Conservation (phyloP, 2,329 filamentous ascomycete genomes). For the Cryphonectria carpinicola region DNA sequence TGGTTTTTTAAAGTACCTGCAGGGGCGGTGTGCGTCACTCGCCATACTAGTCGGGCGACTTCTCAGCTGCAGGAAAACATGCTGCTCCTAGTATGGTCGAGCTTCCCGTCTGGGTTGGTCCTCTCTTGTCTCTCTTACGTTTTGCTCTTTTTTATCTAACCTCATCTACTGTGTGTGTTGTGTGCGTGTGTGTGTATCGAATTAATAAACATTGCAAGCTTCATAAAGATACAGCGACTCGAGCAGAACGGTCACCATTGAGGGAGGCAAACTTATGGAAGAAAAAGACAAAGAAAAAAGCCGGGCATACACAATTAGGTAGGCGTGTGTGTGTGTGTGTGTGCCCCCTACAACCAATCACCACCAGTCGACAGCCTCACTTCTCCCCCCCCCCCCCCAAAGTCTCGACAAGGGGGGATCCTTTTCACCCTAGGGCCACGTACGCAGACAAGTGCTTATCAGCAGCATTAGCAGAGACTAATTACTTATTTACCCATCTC, state of each 20-base stretch:
- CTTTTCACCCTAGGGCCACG: background rate
- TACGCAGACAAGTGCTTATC: background rate
- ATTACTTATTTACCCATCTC: background rate
- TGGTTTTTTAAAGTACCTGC: background rate
- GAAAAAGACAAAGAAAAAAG: background rate
- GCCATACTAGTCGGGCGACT: background rate
- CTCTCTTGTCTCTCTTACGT: background rate
- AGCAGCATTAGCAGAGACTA: background rate
- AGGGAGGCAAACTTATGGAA: background rate
- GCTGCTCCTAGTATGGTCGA: background rate
- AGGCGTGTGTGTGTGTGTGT: background rate
- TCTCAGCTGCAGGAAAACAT: background rate
- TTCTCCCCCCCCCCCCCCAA: background rate
- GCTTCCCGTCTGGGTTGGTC: background rate
- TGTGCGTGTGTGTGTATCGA: too few species aligned
- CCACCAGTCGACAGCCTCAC: conserved; percentile 14
- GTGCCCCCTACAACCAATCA: conserved; percentile 4
- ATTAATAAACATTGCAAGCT: too few species aligned
- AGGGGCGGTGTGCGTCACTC: background rate
- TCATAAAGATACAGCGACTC: background rate
- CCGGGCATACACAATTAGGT: background rate
- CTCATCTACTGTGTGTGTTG: background rate
- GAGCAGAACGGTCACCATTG: background rate
- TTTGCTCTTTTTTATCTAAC: background rate
- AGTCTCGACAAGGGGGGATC: background rate